A percentile compares a stretch with the other conserved stretches of the same genome.
phyloP scores from a whole-genome alignment of 2,329 filamentous ascomycete species.

The Neoscytalidium dimidiatum region DNA sequence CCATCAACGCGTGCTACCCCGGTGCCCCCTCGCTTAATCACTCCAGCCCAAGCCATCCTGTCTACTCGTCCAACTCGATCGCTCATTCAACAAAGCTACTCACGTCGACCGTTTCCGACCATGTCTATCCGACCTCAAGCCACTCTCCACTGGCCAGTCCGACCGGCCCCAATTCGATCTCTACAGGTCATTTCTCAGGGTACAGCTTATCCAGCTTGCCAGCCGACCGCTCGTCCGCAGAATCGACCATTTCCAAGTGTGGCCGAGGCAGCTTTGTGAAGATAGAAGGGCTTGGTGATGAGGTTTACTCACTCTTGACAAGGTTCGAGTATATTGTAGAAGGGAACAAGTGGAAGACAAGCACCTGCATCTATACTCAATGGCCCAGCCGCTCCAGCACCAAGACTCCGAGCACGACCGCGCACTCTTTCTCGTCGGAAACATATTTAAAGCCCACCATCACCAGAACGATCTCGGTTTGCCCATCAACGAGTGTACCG shows the following conservation, averaged over 20 bases:
- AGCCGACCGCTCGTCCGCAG: no score
- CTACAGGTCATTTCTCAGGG: no score
- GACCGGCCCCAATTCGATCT: no score
- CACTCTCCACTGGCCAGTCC: no score
- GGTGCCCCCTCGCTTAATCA: background rate
- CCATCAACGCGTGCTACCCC: background rate
- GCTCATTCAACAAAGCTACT: background rate
- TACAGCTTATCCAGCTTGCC: background rate
- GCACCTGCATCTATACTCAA: background rate
- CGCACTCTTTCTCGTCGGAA: background rate
- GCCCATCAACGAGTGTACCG: background rate
- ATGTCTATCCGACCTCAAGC: background rate
- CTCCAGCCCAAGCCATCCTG: background rate
- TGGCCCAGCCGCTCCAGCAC: background rate
- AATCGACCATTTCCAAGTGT: no score
- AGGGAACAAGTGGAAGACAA: background rate
- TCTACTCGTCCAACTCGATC: background rate
- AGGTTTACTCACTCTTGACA: background rate
- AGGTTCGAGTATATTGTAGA: background rate
- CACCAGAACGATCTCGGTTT: background rate
- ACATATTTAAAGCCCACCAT: background rate
- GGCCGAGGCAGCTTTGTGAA: background rate
- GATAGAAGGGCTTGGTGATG: background rate
- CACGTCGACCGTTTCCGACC: no score
- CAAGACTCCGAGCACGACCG: background rate